Evolutionary conservation across 2,329 filamentous ascomycete genomes (phyloP), one percentile per base, ranked within the genome.

Genomic region (Davidsoniella virescens): DNA sequence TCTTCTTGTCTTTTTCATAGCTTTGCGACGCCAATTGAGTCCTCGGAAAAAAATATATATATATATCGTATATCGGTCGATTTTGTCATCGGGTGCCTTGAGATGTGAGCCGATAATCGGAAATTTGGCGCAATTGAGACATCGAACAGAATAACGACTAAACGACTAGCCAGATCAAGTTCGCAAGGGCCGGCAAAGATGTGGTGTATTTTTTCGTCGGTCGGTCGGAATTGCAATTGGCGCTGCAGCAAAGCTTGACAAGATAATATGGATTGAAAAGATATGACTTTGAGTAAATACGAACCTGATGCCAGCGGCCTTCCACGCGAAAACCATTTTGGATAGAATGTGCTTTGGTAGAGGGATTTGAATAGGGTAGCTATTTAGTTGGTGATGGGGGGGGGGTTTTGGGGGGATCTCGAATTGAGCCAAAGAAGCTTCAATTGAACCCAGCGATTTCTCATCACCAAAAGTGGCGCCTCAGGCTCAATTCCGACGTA

Each of bases 251-350:
- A 33, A 33, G 29, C 29, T 33, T 8, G 41, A 45, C 55, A 55
- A 58, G 17, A 49, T 54, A 54, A 37, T 14, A 47, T 14, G 25
- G 16, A 12, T 40, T 84, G 73, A 55, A 50, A 40, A 38, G 16
- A 14, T 23, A 20, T 7, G 20, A 23, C 14, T 47, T 17, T 53
- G 44, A 54, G 59, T 55, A 56, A 14, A n/a, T 54, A 76, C 86
- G 69, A 84, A 94, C 88, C 82, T 93, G 67, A 96, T 76, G 71
- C 92, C 92, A 68, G 92, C 86, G 65, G 88, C 80, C 84, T 95
- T 96, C 92, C 90, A 98, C 67, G 88, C 86, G 75, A 88, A 90
- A 72, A 84, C 76, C 92, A 96, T 98, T 73, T 78, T 86, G 78
- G 66, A 66, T 67, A 43, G 17, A 33, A 33, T 48, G 23, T 44